A percentile compares a stretch with the other conserved stretches of the same genome.
Evolutionary conservation across 1,284 basidiomycete genomes (phyloP).

Genomic region (Puccinia brachypodii): DNA sequence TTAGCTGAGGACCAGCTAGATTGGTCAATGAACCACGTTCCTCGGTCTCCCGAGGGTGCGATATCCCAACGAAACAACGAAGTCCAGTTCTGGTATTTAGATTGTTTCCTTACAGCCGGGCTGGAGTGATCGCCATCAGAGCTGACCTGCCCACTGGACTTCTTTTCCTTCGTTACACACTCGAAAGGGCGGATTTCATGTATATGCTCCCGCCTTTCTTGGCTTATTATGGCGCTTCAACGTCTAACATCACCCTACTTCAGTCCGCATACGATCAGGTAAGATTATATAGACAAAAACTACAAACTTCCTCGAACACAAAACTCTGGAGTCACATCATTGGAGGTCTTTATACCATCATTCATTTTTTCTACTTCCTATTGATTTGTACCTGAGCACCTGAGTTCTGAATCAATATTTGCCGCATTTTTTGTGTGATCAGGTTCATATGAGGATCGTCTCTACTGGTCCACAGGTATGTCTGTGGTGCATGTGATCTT

Average conservation of each 20-base stretch:
- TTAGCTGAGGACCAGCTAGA: slow-evolving; percentile 72
- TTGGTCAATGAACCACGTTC: slow-evolving; percentile 68
- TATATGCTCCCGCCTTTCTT: slow-evolving; percentile 92
- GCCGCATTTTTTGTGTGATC: background rate
- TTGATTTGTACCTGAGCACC: too few species aligned
- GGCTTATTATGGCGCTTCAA: slow-evolving; percentile 78
- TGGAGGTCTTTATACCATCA: too few species aligned
- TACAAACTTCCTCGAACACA: slow-evolving; percentile 51
- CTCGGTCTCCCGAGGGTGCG: slow-evolving; percentile 67
- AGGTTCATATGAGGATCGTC: slow-evolving; percentile 60
- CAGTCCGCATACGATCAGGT: slow-evolving; percentile 75
- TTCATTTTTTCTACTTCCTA: too few species aligned
- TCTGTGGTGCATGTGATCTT: background rate
- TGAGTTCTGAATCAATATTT: too few species aligned
- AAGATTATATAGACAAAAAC: slow-evolving; percentile 67
- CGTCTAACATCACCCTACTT: slow-evolving; percentile 69
- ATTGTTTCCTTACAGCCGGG: background rate
- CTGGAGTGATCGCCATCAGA: background rate
- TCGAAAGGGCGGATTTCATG: slow-evolving; percentile 66
- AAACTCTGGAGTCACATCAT: slow-evolving; percentile 58
- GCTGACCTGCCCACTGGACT: background rate
- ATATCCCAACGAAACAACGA: slow-evolving; percentile 72
- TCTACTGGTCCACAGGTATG: slow-evolving; percentile 64
- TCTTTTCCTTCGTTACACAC: background rate
- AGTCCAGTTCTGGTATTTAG: slow-evolving; percentile 62